Base-by-base conservation (phyloP, 1,284 basidiomycete genomes). In the Paramarasmius palmivorus region DNA sequence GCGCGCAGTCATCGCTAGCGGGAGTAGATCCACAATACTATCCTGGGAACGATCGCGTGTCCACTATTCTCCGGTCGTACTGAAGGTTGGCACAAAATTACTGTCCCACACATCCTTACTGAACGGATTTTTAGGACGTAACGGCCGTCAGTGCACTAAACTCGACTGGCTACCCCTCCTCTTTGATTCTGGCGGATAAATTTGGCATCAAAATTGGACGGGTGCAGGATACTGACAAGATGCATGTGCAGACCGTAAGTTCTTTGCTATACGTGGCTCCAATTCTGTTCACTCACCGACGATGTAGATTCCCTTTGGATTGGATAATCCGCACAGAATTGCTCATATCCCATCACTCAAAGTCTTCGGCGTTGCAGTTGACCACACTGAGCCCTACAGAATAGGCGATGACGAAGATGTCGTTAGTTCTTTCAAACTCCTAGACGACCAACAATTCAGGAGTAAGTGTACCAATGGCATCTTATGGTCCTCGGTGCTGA, bases 221-320 rank as follows among this genome's bases (percentile, higher is more conserved):
- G 15, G 75, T 93, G 14, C 73, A 75, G n/a, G 82, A 86, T 53
- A 72, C 93, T 9, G 86, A 91, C 62, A 92, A 91, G 71, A 78
- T 93, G 66, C 90, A 94, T 59, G 86, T 95, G 36, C 83, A 86
- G 57, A 82, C 90, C 29, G 88, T 93, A 65, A 56, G 81, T 65
- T 17, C 9, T 26, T 35, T 17, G 53, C 37, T 52, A 47, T 14
- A 25, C 17, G 5, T 25, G 14, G 37, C 12, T 25, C 22, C 14
- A 10, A 42, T 40, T 2, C 7, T 38, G 19, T 50, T 35, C 38
- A 23, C 26, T 50, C 49, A 37, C 34, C 44, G 22, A 50, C 44
- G 39, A 39, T 44, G 2, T 61, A 93, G 91, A 73, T 88, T 23
- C 76, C 82, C 29, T 69, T 93, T 3, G 90, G 88, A 1, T 68